Conservation (phyloP, 2,329 filamentous ascomycete species). For the Berkeleyomyces rouxiae region DNA sequence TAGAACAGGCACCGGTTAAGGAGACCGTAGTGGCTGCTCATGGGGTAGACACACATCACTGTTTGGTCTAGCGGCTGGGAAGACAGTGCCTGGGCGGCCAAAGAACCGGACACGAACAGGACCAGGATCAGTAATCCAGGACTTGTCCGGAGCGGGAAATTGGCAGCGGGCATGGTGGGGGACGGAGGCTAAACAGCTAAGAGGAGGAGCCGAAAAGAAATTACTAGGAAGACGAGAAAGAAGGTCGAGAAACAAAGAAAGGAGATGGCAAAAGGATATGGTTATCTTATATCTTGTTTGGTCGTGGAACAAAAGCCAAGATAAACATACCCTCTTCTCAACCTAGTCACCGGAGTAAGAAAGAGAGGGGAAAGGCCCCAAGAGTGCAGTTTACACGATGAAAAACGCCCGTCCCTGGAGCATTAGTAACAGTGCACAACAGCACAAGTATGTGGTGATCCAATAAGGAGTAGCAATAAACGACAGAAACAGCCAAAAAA, state of each 20-base stretch:
- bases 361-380: not conserved
- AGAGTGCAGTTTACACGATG: not conserved
- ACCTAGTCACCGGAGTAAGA: not conserved
- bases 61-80: slow-evolving; percentile 8
- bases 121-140: not conserved
- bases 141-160: not conserved
- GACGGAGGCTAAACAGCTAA: not conserved
- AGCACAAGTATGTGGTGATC: not conserved
- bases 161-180: not conserved
- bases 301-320: not conserved
- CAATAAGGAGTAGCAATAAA: not conserved
- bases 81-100: slow-evolving; percentile 6
- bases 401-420: not conserved
- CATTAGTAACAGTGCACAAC: not conserved
- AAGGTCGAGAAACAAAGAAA: not conserved
- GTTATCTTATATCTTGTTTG: not conserved
- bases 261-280: not conserved
- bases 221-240: not conserved
- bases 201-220: not conserved
- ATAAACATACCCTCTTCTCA: not conserved
- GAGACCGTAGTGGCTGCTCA: slow-evolving; percentile 10
- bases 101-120: slow-evolving; percentile 1
- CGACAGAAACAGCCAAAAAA: not conserved
- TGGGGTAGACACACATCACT: slow-evolving; percentile 13
- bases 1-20: slow-evolving; percentile 11